A percentile compares a stretch with the other conserved stretches of the same genome.
phyloP scores from a whole-genome alignment of 1,284 basidiomycete genomes.

The Ceratobasidium sp. region DNA sequence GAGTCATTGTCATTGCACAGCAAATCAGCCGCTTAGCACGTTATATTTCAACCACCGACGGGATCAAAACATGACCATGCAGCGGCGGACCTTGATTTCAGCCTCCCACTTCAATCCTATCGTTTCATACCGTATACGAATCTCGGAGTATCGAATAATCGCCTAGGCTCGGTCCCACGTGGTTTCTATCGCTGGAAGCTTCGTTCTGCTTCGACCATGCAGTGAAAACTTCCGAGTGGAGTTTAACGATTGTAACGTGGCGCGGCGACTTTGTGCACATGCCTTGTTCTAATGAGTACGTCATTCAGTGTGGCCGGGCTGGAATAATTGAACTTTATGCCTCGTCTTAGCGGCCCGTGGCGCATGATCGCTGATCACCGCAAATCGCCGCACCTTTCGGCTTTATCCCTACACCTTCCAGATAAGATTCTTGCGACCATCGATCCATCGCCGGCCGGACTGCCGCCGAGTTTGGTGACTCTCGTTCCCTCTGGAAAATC shows the following conservation, averaged over 20 bases:
- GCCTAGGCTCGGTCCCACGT: constrained; percentile 14
- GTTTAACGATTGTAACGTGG: background rate
- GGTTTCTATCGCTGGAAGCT: constrained; percentile 11
- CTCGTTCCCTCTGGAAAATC: background rate
- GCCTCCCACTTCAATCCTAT: background rate
- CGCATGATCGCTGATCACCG: constrained; percentile 25
- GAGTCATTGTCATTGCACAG: background rate
- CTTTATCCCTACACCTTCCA: constrained; percentile 1
- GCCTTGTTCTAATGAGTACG: background rate
- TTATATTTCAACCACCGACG: constrained; percentile 19
- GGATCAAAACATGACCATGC: constrained; percentile 7
- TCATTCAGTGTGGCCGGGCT: background rate
- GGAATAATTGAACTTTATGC: background rate
- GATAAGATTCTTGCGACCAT: background rate
- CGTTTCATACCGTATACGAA: constrained; percentile 13
- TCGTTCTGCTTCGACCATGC: constrained; percentile 21
- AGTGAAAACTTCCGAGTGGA: background rate
- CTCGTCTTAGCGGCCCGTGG: background rate
- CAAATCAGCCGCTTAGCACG: background rate
- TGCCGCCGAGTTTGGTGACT: background rate
- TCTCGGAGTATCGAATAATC: background rate
- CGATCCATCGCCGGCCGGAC: constrained; percentile 19
- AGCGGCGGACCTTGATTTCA: constrained; percentile 11
- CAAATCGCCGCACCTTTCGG: constrained; percentile 20
- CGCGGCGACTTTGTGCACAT: background rate